Evolutionary conservation across 179 eudicot genomes (phyloP).

Genomic region (Sideroxylon spinosum): DNA sequence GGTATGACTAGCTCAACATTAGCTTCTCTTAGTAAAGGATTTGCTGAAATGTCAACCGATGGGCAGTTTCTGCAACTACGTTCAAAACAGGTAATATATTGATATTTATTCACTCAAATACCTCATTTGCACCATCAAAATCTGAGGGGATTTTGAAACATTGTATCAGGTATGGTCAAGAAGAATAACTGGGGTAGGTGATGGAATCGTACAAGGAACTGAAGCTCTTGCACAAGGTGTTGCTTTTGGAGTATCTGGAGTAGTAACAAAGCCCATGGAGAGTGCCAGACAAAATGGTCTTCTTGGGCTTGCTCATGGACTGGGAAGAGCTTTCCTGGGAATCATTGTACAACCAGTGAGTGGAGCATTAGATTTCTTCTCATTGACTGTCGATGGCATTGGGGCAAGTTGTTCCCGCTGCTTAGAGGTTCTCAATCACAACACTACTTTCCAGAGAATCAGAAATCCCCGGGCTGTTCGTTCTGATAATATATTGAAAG

Average conservation of each 20-base stretch:
- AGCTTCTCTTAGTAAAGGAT: slow-evolving; percentile 95
- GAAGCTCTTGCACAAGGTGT: slow-evolving; percentile 99
- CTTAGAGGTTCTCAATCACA: slow-evolving; percentile 78
- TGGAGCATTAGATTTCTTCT: slow-evolving; percentile 96
- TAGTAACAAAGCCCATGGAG: slow-evolving; percentile 88
- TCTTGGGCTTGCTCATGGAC: slow-evolving; percentile 94
- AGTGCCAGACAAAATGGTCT: slow-evolving; percentile 96
- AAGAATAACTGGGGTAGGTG: slow-evolving; percentile 90
- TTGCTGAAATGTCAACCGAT: slow-evolving; percentile 97
- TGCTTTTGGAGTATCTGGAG: slow-evolving; percentile 97
- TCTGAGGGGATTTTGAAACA: slow-evolving; percentile 12
- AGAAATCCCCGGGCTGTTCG: slow-evolving; percentile 88
- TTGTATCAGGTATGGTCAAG: slow-evolving; percentile 79
- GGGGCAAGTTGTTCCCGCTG: slow-evolving; percentile 98
- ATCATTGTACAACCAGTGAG: slow-evolving; percentile 92
- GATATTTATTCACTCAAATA: slow-evolving; percentile 11
- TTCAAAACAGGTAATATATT: slow-evolving; percentile 73
- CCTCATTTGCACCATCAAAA: not conserved
- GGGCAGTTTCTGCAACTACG: slow-evolving; percentile 95
- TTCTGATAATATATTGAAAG: slow-evolving; percentile 70
- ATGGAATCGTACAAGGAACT: slow-evolving; percentile 93
- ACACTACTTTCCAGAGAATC: slow-evolving; percentile 59
- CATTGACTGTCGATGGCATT: slow-evolving; percentile 93
- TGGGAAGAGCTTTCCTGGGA: slow-evolving; percentile 89
- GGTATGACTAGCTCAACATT: slow-evolving; percentile 98